phyloP scores from a whole-genome alignment of 2,329 filamentous ascomycete genomes.

The Alternaria burnsii region DNA sequence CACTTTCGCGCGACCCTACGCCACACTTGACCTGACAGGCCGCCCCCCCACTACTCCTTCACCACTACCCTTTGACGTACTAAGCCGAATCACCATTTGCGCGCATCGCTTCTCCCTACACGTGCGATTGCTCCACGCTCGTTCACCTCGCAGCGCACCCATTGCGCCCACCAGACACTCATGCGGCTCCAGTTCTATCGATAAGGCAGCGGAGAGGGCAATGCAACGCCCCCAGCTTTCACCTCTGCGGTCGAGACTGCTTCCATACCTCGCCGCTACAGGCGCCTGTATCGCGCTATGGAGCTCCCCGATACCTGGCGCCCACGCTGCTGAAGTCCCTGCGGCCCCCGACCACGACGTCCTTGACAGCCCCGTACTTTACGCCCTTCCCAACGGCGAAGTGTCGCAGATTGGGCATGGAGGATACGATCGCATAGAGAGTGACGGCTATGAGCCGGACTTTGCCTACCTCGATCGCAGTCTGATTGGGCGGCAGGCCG shows the following conservation, averaged over 20 bases:
- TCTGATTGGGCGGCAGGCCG: constrained; percentile 68
- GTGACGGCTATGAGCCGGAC: constrained; percentile 64
- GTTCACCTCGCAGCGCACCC: constrained; percentile 19
- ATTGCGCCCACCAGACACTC: constrained; percentile 23
- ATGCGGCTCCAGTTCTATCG: constrained; percentile 29
- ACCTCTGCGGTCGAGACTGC: constrained; percentile 75
- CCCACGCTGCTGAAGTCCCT: constrained; percentile 67
- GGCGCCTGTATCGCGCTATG: constrained; percentile 68
- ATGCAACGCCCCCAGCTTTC: constrained; percentile 64
- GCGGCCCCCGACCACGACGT: constrained; percentile 19
- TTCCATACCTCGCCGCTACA: constrained; percentile 70
- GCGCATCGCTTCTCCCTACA: neutral
- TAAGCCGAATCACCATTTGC: neutral
- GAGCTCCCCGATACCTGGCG: constrained; percentile 62
- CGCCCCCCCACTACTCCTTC: constrained; percentile 5
- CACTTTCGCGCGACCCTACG: neutral
- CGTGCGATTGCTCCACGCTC: constrained; percentile 1
- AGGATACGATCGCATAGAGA: constrained; percentile 42
- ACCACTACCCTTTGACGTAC: neutral
- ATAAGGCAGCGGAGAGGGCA: constrained; percentile 37
- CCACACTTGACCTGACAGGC: neutral
- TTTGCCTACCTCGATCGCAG: constrained; percentile 69
- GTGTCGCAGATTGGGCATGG: constrained; percentile 46
- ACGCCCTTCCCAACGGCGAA: constrained; percentile 52
- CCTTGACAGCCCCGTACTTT: constrained; percentile 22